These are phyloP conservation scores for Bocquillonia castaneifolia DNA, from an alignment of 441 rosid species.

Conservation along the genomic window DNA sequence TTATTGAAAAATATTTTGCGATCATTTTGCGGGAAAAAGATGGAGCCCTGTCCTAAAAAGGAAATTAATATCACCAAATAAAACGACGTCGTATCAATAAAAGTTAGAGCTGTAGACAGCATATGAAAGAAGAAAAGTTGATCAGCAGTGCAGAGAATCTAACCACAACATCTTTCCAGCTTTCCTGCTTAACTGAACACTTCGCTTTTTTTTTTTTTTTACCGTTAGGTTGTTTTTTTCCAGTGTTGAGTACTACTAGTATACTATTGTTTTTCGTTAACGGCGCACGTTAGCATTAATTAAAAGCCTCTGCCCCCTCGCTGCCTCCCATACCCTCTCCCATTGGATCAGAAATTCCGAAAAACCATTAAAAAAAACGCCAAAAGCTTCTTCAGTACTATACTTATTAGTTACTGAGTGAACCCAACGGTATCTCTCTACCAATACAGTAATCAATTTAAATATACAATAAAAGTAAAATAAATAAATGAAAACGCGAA, in stretches of 20 bases:
- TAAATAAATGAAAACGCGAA: too few relatives aligned
- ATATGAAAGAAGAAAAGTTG: background rate
- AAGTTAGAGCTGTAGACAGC: background rate
- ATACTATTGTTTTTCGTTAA: conserved; percentile 40
- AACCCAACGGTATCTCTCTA: conserved; percentile 40
- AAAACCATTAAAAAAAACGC: conserved; percentile 3
- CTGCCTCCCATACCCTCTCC: conserved; percentile 28
- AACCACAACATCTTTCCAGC: background rate
- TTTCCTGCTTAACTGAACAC: conserved; percentile 21
- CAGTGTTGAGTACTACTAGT: too few relatives aligned
- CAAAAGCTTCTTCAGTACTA: conserved; percentile 35
- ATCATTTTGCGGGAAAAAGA: too few relatives aligned
- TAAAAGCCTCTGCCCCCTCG: conserved; percentile 29
- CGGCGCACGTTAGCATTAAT: conserved; percentile 28
- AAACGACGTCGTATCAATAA: background rate
- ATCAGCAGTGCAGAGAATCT: background rate
- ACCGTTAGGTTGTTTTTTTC: conserved; percentile 37
- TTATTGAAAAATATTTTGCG: too few relatives aligned
- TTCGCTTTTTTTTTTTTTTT: conserved; percentile 8
- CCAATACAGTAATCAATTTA: too few relatives aligned
- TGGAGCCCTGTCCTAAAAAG: too few relatives aligned
- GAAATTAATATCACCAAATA: too few relatives aligned
- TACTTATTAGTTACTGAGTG: conserved; percentile 28
- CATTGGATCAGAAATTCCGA: background rate
- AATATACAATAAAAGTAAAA: conserved; percentile 4